These are phyloP conservation scores for Candida incommunis DNA, from an alignment of 805 yeast species.

Conservation along the genomic window DNA sequence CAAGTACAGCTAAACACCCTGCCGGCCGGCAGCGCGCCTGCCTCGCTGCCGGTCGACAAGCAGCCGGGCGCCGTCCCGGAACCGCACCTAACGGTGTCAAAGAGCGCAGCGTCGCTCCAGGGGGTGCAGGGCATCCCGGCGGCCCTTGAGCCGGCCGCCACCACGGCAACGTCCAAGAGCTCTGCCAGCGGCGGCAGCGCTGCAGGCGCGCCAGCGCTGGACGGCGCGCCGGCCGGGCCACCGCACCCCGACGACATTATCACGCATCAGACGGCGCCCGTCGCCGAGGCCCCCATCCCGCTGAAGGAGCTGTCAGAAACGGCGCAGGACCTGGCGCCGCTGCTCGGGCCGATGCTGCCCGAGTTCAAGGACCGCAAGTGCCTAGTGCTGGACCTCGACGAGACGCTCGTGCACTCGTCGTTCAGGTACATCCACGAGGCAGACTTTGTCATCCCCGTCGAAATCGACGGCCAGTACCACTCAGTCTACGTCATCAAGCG, in stretches of 20 bases:
- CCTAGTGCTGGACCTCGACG: slow-evolving; percentile 83
- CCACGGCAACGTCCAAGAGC: not conserved
- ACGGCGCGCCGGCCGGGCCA: too few species aligned
- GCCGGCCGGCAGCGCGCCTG: not conserved
- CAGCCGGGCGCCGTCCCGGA: not conserved
- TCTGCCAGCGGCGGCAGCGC: too few species aligned
- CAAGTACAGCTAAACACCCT: too few species aligned
- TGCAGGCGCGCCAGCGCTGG: too few species aligned
- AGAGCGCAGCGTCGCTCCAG: not conserved
- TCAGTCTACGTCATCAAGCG: slow-evolving; percentile 93
- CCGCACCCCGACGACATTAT: not conserved
- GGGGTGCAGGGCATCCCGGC: not conserved
- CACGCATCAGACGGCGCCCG: not conserved
- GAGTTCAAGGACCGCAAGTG: slow-evolving; percentile 59
- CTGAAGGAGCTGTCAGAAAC: not conserved
- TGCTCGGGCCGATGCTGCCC: slow-evolving; percentile 42
- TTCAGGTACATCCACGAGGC: slow-evolving; percentile 86
- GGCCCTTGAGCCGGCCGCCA: not conserved
- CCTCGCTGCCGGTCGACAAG: not conserved
- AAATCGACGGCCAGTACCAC: slow-evolving; percentile 82
- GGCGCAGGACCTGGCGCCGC: slow-evolving; percentile 8
- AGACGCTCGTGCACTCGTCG: slow-evolving; percentile 89
- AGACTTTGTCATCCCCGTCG: slow-evolving; percentile 95
- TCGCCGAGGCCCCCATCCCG: not conserved
- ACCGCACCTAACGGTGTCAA: not conserved